Evolutionary conservation across 169 alveolate species (phyloP), one percentile per base, ranked within the genome.

Genomic region (Eimeria acervulina): DNA sequence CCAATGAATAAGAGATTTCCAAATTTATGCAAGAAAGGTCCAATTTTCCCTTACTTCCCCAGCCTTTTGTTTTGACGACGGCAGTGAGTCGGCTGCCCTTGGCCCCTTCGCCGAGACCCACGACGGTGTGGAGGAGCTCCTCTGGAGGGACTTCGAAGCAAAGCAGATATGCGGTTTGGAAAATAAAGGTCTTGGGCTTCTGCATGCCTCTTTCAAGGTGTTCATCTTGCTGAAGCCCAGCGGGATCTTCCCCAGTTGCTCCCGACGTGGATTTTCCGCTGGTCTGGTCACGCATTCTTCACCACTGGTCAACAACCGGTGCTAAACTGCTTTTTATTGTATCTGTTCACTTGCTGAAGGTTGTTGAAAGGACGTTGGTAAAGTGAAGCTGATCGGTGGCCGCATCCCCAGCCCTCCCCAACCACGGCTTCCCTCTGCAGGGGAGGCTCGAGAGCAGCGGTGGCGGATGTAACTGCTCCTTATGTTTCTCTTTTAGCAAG

Each of bases 71-170:
- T 38, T 21, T n/a, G 36, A 17, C n/a, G 36, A 52, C 47, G 13
- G 83, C 47, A 72, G 47, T 21, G 51, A 2, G 83, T 72, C 83
- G 83, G 83, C 83, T 72, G 83, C 83, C 83, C 83, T 15, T 31
- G 26, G 83, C n/a, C 83, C 15, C 83, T 33, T 72, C 83, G 23
- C 8, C 28, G n/a, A 72, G 51, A 38, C 83, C 83, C 47, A 12
- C 36, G 80, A 36, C 47, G 52, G 31, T 13, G 51, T 55, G 47
- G 1, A 0, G 19, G 42, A 36, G 12, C 28, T 36, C 13, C 23
- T 72, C 47, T 72, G 28, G 31, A 23, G 4, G 15, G 28, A 10
- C 52, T 2, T 33, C 28, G 26, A 26, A 61, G 5, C 72, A 61
- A 61, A 61, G 26, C 36, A 19, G 36, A 3, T 61, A 61, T 23